Base-by-base conservation (phyloP, 1,284 basidiomycete genomes). In the Mrakiaceae sp. region DNA sequence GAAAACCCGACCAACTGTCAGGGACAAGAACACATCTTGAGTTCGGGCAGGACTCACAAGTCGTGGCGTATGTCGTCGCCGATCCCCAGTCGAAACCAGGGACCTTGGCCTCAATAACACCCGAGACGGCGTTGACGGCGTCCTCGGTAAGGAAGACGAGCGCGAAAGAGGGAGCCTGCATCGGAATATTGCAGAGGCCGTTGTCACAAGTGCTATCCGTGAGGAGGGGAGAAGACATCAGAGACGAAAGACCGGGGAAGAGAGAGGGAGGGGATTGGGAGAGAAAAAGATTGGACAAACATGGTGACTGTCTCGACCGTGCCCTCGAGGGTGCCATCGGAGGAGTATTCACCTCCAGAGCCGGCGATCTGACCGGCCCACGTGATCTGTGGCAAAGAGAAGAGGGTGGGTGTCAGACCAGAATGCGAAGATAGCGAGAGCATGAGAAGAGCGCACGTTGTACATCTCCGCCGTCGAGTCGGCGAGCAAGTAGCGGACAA, bases 41-140 rank as follows among this genome's bases (percentile, higher is more conserved):
- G 43, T 12, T 40, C 55, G 10, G 55, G 43, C n/a, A 40, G 42
- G 43, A 46, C 55, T 53, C 53, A 56, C 62, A 66, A 2, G 72
- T 73, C 14, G 85, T 87, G 10, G 80, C 70, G 71, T 82, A 87
- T 39, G 84, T 86, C 64, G 74, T 70, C 0, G 80, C 77, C 6
- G 75, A 71, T 5, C 69, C 64, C 27, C 27, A 27, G 3, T 60
- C 65, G 0, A 75, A 60, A n/a, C 43, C 43, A 77, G 77, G 2
- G 76, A 52, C 43, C 14, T 40, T 12, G 16, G 50, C 51, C 39
- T 44, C 42, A 16, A 54, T 50, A 11, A 58, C 55, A 12, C 63
- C 63, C 16, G 14, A 27, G 12, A 55, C 56, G 7, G 64, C 60
- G 10, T 55, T 54, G 12, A 63, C 14, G 11, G 65, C 65, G 5